Evolutionary conservation across 805 yeast genomes (phyloP).

Genomic region (Cyberlindnera mycetangii): DNA sequence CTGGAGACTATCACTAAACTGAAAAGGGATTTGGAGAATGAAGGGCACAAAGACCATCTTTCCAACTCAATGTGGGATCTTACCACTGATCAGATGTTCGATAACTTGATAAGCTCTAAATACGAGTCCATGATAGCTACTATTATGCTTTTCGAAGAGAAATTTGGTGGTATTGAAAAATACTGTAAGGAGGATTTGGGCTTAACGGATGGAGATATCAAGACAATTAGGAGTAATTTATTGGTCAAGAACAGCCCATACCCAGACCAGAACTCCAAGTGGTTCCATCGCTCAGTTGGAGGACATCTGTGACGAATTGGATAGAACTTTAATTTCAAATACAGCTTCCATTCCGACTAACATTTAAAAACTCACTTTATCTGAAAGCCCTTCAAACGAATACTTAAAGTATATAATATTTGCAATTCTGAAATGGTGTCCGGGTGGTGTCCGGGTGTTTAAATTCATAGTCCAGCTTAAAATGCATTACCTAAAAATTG

Average conservation of each 20-base stretch:
- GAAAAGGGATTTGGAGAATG: conserved; percentile 9
- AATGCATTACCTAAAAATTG: too few relatives aligned
- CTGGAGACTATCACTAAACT: conserved; percentile 17
- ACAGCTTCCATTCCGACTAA: not conserved
- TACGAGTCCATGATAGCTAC: conserved; percentile 70
- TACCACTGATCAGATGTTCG: conserved; percentile 46
- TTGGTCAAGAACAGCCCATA: conserved; percentile 19
- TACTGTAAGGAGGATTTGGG: conserved; percentile 46
- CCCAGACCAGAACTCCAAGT: conserved; percentile 19
- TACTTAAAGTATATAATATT: too few relatives aligned
- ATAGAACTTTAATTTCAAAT: too few relatives aligned
- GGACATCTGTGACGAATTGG: conserved; percentile 6
- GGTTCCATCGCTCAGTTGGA: conserved; percentile 24
- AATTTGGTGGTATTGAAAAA: conserved; percentile 52
- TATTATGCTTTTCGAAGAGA: conserved; percentile 45
- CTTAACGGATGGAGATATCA: conserved; percentile 43
- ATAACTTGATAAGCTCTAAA: conserved; percentile 57
- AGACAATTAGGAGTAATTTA: conserved; percentile 33
- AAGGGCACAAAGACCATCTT: conserved; percentile 6
- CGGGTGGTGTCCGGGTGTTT: too few relatives aligned
- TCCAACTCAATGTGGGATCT: conserved; percentile 12
- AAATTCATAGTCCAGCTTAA: too few relatives aligned
- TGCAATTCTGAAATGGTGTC: too few relatives aligned
- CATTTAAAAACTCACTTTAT: too few relatives aligned
- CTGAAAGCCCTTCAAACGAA: too few relatives aligned